Base-by-base conservation (phyloP, 129 eudicot species). In the Glebionis coronaria region DNA sequence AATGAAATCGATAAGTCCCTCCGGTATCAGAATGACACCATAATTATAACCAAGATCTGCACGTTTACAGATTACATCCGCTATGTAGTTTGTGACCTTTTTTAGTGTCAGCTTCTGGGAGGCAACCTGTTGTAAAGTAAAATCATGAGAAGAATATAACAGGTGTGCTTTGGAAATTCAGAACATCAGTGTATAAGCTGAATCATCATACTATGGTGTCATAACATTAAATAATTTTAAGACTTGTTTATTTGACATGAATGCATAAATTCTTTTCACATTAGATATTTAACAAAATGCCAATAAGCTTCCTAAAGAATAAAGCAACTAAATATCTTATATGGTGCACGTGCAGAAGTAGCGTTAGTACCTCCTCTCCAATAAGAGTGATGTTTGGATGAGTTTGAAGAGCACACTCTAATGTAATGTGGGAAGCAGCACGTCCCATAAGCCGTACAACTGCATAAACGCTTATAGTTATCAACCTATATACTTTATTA, bases 371-470 rank as follows among this genome's bases (percentile, higher is more conserved):
- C 97, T 94, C 99, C 74, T 94, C 99, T 69, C 99, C 99, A 68
- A 94, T 94, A 68, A 94, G 97, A 75, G 91, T 82, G 69, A 94
- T 84, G 79, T 94, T 94, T 59, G 99, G 99, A 69, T 94, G 99
- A 70, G 99, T 94, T 80, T 94, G 99, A 78, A 94, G 76, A 65
- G 99, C 99, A 87, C 99, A 94, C 83, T 94, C 99, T 62, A 93
- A 79, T 42, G 99, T 93, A 67, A 93, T 93, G 81, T 89, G 99
- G 31, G 99, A 93, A 70, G 99, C 99, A 66, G 99, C 97, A 79
- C 99, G 95, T 6, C 99, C 99, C 99, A 94, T 94, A 65, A 94
- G 97, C 56, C 99, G 81, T 66, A 94, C 97, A 84, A 94, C 99
- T 94, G 83, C 69, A 76, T 57, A 76, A 56, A 65, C 74, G 59